Percentiles rank a stretch among this genome's conserved stretches.
phyloP scores from a whole-genome alignment of 495 filamentous ascomycete genomes.

The Usnea hakonensis region DNA sequence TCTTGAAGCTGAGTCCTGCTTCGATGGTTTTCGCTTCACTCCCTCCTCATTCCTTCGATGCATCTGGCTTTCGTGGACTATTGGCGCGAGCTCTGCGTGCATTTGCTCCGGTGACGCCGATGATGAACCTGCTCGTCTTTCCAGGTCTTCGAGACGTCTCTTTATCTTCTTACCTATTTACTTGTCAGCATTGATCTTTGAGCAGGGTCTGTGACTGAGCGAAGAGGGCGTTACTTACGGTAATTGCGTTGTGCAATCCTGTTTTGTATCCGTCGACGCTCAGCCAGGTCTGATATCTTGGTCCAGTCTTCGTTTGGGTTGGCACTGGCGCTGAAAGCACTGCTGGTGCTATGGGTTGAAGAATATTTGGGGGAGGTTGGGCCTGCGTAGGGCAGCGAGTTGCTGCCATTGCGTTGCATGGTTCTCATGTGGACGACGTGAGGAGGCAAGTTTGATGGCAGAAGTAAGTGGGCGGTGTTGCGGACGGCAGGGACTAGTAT shows the following conservation, averaged over 20 bases:
- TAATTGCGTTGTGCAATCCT: conserved; percentile 97
- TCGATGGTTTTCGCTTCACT: conserved; percentile 43
- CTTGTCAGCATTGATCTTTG: conserved; percentile 15
- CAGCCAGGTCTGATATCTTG: conserved; percentile 95
- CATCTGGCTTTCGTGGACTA: conserved; percentile 9
- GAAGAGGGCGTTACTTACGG: conserved; percentile 55
- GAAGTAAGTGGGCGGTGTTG: not conserved
- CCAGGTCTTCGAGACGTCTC: conserved; percentile 91
- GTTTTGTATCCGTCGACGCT: conserved; percentile 92
- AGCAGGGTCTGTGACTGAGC: not conserved
- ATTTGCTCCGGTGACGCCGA: conserved; percentile 63
- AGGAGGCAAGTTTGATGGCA: not conserved
- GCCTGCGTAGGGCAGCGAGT: conserved; percentile 19
- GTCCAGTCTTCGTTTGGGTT: conserved; percentile 99
- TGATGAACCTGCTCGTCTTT: conserved; percentile 79
- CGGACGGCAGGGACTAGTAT: not conserved
- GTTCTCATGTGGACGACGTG: conserved; percentile 13
- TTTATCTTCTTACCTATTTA: conserved; percentile 93
- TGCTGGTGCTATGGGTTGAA: conserved; percentile 70
- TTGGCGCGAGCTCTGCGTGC: conserved; percentile 42
- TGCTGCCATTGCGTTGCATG: conserved; percentile 23
- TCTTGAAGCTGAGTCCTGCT: conserved; percentile 40
- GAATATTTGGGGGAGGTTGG: conserved; percentile 50
- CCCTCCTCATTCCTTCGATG: conserved; percentile 36
- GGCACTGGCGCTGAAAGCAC: conserved; percentile 91